A percentile compares a stretch with the other conserved stretches of the same genome.
Conservation (phyloP, 2,329 filamentous ascomycete genomes). For the Fusarium metavorans region DNA sequence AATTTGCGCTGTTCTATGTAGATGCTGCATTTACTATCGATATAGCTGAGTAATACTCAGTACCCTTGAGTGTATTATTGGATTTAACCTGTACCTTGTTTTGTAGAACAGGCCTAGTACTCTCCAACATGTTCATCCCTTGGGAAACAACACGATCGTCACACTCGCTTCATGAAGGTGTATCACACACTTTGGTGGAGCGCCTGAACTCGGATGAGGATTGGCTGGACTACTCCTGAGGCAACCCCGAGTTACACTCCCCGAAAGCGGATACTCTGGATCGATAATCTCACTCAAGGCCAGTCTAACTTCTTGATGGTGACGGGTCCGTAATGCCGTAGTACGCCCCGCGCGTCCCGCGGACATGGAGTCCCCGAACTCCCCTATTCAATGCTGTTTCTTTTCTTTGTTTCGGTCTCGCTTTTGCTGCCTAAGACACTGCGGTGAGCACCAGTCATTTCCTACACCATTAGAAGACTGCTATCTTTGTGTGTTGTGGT, state of each 20-base stretch:
- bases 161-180: not conserved
- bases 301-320: not conserved
- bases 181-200: not conserved
- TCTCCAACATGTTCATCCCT: fast-evolving
- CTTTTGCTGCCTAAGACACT: fast-evolving
- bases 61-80: not conserved
- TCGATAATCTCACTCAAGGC: not conserved
- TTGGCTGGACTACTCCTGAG: not conserved
- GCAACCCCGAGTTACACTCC: not conserved
- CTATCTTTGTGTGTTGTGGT: not conserved
- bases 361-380: not conserved
- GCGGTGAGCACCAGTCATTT: not conserved
- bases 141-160: not conserved
- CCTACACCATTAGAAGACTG: not conserved
- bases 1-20: not conserved
- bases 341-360: not conserved
- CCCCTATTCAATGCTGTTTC: not conserved
- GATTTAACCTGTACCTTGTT: not conserved
- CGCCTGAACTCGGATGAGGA: not conserved
- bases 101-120: fast-evolving
- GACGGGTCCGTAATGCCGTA: not conserved
- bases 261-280: not conserved
- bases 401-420: not conserved
- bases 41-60: not conserved
- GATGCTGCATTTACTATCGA: not conserved